phyloP scores from a whole-genome alignment of 1,139 yeast species.

The Kodamaea alishanica region DNA sequence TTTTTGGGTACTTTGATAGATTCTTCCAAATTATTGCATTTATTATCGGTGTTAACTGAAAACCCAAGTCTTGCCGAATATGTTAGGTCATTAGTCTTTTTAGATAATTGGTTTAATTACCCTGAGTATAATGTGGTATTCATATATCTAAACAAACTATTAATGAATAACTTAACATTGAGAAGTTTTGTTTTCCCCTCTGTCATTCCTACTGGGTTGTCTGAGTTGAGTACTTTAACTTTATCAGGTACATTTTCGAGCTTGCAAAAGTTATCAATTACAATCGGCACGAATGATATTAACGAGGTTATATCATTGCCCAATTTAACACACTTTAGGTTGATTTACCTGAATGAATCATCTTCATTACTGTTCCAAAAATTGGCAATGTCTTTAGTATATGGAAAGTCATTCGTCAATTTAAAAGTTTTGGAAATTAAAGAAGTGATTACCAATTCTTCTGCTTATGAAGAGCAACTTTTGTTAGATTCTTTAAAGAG shows the following conservation, averaged over 20 bases:
- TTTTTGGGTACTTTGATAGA: slow-evolving; percentile 19
- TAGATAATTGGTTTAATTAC: slow-evolving; percentile 9
- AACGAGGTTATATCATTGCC: slow-evolving; percentile 5
- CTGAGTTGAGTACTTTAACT: background rate
- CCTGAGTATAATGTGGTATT: slow-evolving; percentile 4
- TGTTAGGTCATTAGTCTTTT: slow-evolving; percentile 13
- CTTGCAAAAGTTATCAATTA: slow-evolving; percentile 4
- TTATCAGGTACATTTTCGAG: background rate
- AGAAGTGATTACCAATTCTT: background rate
- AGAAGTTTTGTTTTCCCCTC: slow-evolving; percentile 5
- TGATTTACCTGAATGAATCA: slow-evolving; percentile 6
- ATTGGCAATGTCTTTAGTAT: slow-evolving; percentile 5
- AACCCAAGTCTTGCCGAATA: slow-evolving; percentile 12
- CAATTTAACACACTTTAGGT: slow-evolving; percentile 6
- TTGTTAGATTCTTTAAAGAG: no score
- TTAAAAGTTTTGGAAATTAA: slow-evolving; percentile 1
- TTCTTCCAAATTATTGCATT: slow-evolving; percentile 7
- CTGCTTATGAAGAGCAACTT: background rate
- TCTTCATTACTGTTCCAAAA: slow-evolving; percentile 1
- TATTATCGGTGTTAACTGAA: slow-evolving; percentile 12
- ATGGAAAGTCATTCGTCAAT: slow-evolving; percentile 3
- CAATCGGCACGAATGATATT: slow-evolving; percentile 4
- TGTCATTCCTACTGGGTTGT: background rate
- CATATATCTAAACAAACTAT: slow-evolving; percentile 4
- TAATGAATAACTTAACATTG: slow-evolving; percentile 1